phyloP scores from a whole-genome alignment of 495 filamentous ascomycete genomes.

The Aspergillus nidulans region DNA sequence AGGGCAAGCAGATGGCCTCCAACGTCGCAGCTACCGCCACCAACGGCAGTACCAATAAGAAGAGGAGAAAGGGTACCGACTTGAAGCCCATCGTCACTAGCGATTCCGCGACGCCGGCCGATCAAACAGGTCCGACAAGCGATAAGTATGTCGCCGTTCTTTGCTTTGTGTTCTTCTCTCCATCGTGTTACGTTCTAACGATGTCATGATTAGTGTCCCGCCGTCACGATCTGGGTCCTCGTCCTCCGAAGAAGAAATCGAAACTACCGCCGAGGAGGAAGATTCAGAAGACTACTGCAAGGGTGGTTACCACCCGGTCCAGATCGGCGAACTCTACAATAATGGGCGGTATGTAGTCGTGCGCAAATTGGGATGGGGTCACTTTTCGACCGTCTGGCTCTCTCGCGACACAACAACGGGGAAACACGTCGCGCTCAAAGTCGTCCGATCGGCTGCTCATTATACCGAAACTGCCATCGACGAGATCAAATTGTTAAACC shows the following conservation, averaged over 20 bases:
- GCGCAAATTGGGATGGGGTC: slow-evolving; percentile 96
- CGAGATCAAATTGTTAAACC: slow-evolving; percentile 96
- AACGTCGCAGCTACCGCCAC: slow-evolving; percentile 53
- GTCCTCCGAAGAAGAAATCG: slow-evolving; percentile 81
- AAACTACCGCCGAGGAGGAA: slow-evolving; percentile 95
- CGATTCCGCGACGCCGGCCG: slow-evolving; percentile 47
- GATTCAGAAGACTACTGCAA: slow-evolving; percentile 99
- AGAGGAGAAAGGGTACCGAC: slow-evolving; percentile 80
- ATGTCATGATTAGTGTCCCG: slow-evolving; percentile 32
- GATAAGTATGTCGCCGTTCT: slow-evolving; percentile 45
- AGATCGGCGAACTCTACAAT: slow-evolving; percentile 93
- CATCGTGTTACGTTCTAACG: slow-evolving; percentile 15
- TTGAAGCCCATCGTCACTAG: slow-evolving; percentile 89
- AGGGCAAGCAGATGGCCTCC: slow-evolving; percentile 67
- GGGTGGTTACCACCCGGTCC: slow-evolving; percentile 93
- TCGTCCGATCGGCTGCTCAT: slow-evolving; percentile 93
- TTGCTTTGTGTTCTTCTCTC: slow-evolving; percentile 8
- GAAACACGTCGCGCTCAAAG: slow-evolving; percentile 96
- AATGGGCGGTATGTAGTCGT: slow-evolving; percentile 95
- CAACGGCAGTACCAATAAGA: slow-evolving; percentile 68
- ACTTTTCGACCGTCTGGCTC: slow-evolving; percentile 98
- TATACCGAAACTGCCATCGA: slow-evolving; percentile 99
- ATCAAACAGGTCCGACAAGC: slow-evolving; percentile 39
- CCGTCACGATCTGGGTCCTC: slow-evolving; percentile 73
- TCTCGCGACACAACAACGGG: slow-evolving; percentile 85